phyloP scores from a whole-genome alignment of 257 asterid genomes.

The Lycium barbarum region DNA sequence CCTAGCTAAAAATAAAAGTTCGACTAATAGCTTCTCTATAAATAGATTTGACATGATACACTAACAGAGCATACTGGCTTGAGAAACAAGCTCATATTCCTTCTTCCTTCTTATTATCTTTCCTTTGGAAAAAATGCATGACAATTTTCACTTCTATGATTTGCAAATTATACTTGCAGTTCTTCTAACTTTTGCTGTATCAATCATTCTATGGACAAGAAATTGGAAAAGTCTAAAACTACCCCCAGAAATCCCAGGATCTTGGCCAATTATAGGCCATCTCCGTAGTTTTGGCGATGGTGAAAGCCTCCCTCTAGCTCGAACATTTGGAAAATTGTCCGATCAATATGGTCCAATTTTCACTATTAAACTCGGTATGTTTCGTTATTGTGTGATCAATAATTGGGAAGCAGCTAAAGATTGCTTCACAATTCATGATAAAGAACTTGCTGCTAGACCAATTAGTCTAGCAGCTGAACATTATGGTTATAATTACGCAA shows the following conservation, averaged over 20 bases:
- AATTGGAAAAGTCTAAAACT: neutral
- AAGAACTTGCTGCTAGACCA: constrained; percentile 50
- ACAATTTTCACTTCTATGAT: neutral
- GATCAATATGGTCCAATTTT: constrained; percentile 56
- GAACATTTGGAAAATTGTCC: constrained; percentile 46
- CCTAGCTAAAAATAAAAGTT: neutral
- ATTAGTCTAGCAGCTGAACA: constrained; percentile 38
- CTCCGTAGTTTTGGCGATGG: constrained; percentile 45
- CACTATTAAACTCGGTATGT: constrained; percentile 47
- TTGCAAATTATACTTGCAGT: neutral
- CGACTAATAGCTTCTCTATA: neutral
- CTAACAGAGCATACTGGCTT: neutral
- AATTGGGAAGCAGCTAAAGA: constrained; percentile 59
- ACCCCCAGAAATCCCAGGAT: constrained; percentile 57
- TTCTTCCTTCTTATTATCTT: neutral
- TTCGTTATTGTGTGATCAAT: constrained; percentile 46
- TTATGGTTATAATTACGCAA: constrained; percentile 59
- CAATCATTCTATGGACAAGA: constrained; percentile 21
- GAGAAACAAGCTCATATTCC: neutral
- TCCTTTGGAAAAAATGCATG: neutral
- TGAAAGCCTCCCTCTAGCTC: constrained; percentile 22
- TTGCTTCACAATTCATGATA: constrained; percentile 63
- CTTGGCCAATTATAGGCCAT: constrained; percentile 70
- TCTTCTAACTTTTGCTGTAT: neutral
- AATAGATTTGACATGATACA: neutral